Base-by-base conservation (phyloP, 805 yeast species). In the Isabelozyma pseudorhagii region DNA sequence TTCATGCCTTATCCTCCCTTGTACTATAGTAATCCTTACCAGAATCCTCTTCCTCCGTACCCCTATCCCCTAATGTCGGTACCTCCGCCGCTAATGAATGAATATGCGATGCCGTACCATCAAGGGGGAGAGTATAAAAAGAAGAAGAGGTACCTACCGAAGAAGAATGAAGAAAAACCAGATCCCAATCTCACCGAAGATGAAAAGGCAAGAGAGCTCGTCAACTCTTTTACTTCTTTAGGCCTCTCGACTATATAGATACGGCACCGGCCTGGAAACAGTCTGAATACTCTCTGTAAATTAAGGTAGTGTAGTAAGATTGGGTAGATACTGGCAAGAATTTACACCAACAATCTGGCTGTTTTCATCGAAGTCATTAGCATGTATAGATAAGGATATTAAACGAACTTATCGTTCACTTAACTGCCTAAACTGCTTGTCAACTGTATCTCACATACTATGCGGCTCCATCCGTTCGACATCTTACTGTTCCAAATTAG, bases 191-290 rank as follows among this genome's bases (percentile, higher is more conserved):
- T 57, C 38, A 56, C 54, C 44, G 69, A 66, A 27, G 69, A 64
- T 29, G 62, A 63, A 29, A 62, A 58, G 49, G 70, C 71, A 7
- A 52, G 69, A 31, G 68, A 64, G 2, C 54, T 67, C 50, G 68
- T 64, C 8, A 54, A 61, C 40, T 59, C 69, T 4, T 58, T 67
- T 46, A 52, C 11, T 9, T 21, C 42, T 5, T 5, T 50, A 42
- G 53, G 51, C 4, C 18, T 49, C 9, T 40, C 48, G n/a, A 17
- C 31, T 9, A 31, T 31, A 31, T 31, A 31, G 36, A 9, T 31
- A 2, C 36, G 25, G 25, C 25, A 21, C 25, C 25, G 25, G 25
- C 25, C 25, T 21, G 25, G 6, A 6, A 6, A 21, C 25, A 6
- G 25, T 21, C 25, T 21, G 25, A 21, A 21, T 21, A 21, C 25